Conservation (phyloP, 2,329 filamentous ascomycete genomes). For the Pseudocercospora vitis region DNA sequence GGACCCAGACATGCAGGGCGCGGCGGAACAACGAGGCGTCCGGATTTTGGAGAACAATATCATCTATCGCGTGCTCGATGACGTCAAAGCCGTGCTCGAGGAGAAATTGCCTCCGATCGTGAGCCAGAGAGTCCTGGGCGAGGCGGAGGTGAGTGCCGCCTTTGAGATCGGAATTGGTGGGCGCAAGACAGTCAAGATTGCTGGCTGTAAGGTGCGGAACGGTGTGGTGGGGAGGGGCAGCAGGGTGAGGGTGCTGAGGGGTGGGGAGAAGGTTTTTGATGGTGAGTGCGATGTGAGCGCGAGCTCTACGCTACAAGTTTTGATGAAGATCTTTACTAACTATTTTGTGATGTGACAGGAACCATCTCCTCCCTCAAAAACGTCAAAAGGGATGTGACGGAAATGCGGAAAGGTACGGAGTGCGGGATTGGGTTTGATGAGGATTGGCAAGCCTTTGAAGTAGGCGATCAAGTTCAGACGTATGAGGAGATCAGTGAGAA, state of each 20-base stretch:
- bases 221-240: slow-evolving; percentile 65
- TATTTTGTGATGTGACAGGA: slow-evolving; percentile 53
- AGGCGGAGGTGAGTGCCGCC: slow-evolving; percentile 79
- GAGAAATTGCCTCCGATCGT: slow-evolving; percentile 67
- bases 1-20: slow-evolving; percentile 62
- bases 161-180: slow-evolving; percentile 83
- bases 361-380: slow-evolving; percentile 80
- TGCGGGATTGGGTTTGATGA: slow-evolving; percentile 88
- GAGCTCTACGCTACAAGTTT: not conserved
- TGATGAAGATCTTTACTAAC: not conserved
- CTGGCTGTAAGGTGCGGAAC: slow-evolving; percentile 84
- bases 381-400: slow-evolving; percentile 83
- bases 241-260: slow-evolving; percentile 70
- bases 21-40: slow-evolving; percentile 72
- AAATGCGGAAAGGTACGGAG: slow-evolving; percentile 90
- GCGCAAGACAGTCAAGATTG: slow-evolving; percentile 70
- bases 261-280: slow-evolving; percentile 69
- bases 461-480: slow-evolving; percentile 83
- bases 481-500: slow-evolving; percentile 79
- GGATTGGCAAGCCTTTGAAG: slow-evolving; percentile 72
- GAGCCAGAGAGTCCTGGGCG: slow-evolving; percentile 72
- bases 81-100: slow-evolving; percentile 67
- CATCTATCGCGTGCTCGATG: slow-evolving; percentile 77
- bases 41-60: slow-evolving; percentile 80
- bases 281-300: slow-evolving; percentile 58